phyloP scores from a whole-genome alignment of 2,329 filamentous ascomycete genomes.

The Tolypocladium endophyticum region DNA sequence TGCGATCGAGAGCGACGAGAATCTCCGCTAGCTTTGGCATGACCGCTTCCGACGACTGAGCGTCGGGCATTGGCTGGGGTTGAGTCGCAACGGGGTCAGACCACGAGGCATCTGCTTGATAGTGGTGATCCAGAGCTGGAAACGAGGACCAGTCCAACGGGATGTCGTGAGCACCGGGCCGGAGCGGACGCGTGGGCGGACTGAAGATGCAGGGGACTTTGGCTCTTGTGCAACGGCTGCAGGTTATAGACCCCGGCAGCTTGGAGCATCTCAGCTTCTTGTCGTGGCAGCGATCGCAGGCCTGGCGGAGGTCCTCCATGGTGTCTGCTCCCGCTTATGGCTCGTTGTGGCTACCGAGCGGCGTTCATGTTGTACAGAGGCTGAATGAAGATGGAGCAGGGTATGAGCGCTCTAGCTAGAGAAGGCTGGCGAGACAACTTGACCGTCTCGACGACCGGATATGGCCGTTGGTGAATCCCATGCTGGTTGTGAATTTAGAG shows the following conservation, averaged over 20 bases:
- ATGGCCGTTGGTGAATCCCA: not conserved
- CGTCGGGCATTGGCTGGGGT: not conserved
- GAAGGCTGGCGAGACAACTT: not conserved
- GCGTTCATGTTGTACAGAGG: not conserved
- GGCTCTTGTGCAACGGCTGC: constrained; percentile 31
- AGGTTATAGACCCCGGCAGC: constrained; percentile 20
- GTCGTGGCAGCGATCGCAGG: constrained; percentile 34
- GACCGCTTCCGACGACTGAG: not conserved
- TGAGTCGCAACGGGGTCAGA: not conserved
- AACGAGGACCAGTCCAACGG: constrained; percentile 13
- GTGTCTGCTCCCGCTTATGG: too few species aligned
- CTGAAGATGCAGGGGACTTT: constrained; percentile 30
- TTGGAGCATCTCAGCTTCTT: constrained; percentile 37
- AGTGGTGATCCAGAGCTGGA: constrained; percentile 4
- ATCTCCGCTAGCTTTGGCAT: constrained; percentile 10
- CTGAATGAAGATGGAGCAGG: not conserved
- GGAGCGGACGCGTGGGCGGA: constrained; percentile 18
- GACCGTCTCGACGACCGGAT: not conserved
- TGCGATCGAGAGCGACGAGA: constrained; percentile 12
- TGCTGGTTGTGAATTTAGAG: not conserved
- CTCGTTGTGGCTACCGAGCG: not conserved
- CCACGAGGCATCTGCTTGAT: not conserved
- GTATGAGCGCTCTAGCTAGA: not conserved
- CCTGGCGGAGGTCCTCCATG: constrained; percentile 8
- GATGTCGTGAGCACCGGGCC: not conserved